Conservation (phyloP, 1,284 basidiomycete genomes). For the Farysia itapuensis region DNA sequence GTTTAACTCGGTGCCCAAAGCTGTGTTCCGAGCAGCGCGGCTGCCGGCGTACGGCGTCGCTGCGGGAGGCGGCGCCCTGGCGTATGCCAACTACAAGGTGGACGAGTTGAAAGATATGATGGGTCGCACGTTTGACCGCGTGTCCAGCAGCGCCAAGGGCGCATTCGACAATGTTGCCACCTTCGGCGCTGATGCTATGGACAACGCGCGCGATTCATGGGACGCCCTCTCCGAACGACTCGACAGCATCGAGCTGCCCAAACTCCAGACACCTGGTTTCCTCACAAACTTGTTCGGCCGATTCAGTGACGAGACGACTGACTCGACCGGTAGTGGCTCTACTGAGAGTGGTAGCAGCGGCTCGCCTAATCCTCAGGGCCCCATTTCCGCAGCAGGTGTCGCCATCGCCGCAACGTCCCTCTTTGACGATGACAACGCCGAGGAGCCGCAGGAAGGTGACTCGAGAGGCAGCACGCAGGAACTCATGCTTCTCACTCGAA, state of each 20-base stretch:
- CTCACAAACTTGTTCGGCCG: slow-evolving; percentile 23
- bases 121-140: slow-evolving; percentile 18
- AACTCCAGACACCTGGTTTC: slow-evolving; percentile 31
- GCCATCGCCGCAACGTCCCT: slow-evolving; percentile 35
- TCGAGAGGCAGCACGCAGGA: slow-evolving; percentile 40
- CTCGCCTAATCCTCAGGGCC: background rate
- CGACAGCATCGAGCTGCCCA: slow-evolving; percentile 32
- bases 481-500: slow-evolving; percentile 88
- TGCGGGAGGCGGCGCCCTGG: slow-evolving; percentile 51
- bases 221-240: slow-evolving; percentile 28
- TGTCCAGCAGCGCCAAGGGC: slow-evolving; percentile 29
- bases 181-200: slow-evolving; percentile 33
- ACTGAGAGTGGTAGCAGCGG: background rate
- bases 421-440: slow-evolving; percentile 22
- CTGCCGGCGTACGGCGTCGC: slow-evolving; percentile 50
- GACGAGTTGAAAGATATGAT: slow-evolving; percentile 46
- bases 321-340: slow-evolving; percentile 1
- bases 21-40: slow-evolving; percentile 44
- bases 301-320: background rate
- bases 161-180: slow-evolving; percentile 39
- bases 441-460: background rate
- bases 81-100: slow-evolving; percentile 57
- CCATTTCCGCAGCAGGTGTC: slow-evolving; percentile 14
- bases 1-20: slow-evolving; percentile 52
- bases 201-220: slow-evolving; percentile 28